Evolutionary conservation across 2,329 filamentous ascomycete genomes (phyloP).

Genomic region (Aureobasidium zeae): DNA sequence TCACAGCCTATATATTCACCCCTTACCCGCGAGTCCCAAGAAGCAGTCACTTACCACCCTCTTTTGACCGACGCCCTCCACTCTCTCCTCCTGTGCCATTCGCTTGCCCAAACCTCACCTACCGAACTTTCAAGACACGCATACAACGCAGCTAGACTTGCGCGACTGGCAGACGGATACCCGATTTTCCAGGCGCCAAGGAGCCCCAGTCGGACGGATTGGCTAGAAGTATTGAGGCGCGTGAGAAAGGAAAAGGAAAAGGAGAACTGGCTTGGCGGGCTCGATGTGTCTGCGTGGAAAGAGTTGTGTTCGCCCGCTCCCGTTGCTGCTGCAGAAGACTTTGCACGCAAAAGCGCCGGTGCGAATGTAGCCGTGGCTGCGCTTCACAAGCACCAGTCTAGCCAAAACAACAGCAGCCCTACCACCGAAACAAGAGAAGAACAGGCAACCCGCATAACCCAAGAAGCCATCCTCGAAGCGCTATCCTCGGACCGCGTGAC

Average conservation of each 20-base stretch:
- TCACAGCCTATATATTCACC: slow-evolving; percentile 30
- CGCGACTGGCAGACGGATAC: slow-evolving; percentile 66
- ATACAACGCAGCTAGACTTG: slow-evolving; percentile 68
- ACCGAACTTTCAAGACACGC: slow-evolving; percentile 73
- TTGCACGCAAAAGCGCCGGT: slow-evolving; percentile 17
- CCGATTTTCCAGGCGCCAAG: slow-evolving; percentile 68
- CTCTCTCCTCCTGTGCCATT: slow-evolving; percentile 66
- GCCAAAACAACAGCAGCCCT: too few species aligned
- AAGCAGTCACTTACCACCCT: slow-evolving; percentile 71
- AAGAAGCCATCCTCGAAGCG: slow-evolving; percentile 58
- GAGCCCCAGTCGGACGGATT: slow-evolving; percentile 65
- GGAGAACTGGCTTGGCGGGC: slow-evolving; percentile 64
- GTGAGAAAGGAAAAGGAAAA: too few species aligned
- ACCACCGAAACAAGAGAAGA: slow-evolving; percentile 41
- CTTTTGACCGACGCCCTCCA: slow-evolving; percentile 71
- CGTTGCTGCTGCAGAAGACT: slow-evolving; percentile 30
- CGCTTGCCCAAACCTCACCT: slow-evolving; percentile 66
- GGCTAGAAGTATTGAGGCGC: slow-evolving; percentile 64
- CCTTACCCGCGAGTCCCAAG: too few species aligned
- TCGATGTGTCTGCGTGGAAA: slow-evolving; percentile 73
- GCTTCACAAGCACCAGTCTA: too few species aligned
- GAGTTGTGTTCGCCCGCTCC: slow-evolving; percentile 50
- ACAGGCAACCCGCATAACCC: slow-evolving; percentile 50
- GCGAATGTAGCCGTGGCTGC: slow-evolving; percentile 8
- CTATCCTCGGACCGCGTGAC: slow-evolving; percentile 58